Conservation (phyloP, 2,329 filamentous ascomycete genomes). For the Zarea fungicola region DNA sequence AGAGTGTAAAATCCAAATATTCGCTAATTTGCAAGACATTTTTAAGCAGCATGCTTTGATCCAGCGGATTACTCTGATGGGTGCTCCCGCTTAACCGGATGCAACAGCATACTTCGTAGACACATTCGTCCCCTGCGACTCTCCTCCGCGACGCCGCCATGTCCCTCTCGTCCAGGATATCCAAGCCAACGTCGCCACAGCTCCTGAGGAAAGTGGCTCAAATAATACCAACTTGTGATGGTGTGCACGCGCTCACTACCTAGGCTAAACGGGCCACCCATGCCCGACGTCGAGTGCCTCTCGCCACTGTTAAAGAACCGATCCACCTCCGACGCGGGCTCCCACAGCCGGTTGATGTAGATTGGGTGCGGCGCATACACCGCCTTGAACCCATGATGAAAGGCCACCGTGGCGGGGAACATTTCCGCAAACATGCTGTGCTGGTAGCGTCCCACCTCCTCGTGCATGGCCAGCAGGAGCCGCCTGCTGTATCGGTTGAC, state of each 20-base stretch:
- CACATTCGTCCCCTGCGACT: slow-evolving; percentile 63
- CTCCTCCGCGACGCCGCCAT: slow-evolving; percentile 50
- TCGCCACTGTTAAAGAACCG: slow-evolving; percentile 70
- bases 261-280: slow-evolving; percentile 60
- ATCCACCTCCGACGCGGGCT: slow-evolving; percentile 58
- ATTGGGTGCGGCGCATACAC: slow-evolving; percentile 78
- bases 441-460: slow-evolving; percentile 61
- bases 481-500: slow-evolving; percentile 62
- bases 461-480: slow-evolving; percentile 66
- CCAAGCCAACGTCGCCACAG: slow-evolving; percentile 75
- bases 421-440: slow-evolving; percentile 76
- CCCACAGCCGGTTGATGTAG: slow-evolving; percentile 72
- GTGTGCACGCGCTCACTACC: slow-evolving; percentile 77
- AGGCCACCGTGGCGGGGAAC: slow-evolving; percentile 65
- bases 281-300: slow-evolving; percentile 59
- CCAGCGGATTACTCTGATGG: slow-evolving; percentile 32
- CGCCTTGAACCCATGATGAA: slow-evolving; percentile 74
- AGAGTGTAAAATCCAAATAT: too few relatives aligned
- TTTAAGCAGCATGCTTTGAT: background rate
- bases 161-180: slow-evolving; percentile 48
- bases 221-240: slow-evolving; percentile 81
- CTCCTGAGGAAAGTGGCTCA: slow-evolving; percentile 67
- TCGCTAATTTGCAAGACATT: background rate
- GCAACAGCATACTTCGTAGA: slow-evolving; percentile 71
- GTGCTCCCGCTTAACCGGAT: slow-evolving; percentile 69